These are phyloP conservation scores for Aspergillus candidus DNA, from an alignment of 2,329 filamentous ascomycete species.

Conservation along the genomic window DNA sequence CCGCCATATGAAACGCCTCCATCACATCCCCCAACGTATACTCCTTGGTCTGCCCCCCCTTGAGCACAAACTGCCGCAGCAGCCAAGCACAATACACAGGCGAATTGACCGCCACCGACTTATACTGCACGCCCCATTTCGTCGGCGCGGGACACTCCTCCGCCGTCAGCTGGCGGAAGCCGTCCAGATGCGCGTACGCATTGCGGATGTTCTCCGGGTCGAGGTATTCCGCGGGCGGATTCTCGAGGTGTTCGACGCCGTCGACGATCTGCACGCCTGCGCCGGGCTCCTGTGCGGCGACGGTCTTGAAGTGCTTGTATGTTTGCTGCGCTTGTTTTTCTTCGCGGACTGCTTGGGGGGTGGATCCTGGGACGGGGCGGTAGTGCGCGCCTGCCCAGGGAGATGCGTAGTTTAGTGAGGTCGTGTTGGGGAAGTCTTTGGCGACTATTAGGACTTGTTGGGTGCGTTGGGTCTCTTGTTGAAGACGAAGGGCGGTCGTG, in stretches of 20 bases:
- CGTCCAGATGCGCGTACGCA: slow-evolving; percentile 29
- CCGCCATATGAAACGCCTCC: slow-evolving; percentile 35
- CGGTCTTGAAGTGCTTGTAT: slow-evolving; percentile 32
- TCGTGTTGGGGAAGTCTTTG: slow-evolving; percentile 34
- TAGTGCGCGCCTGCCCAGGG: slow-evolving; percentile 45
- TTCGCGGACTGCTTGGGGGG: slow-evolving; percentile 32
- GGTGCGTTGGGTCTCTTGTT: slow-evolving; percentile 20
- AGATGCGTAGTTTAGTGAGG: slow-evolving; percentile 42
- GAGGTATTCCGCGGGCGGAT: slow-evolving; percentile 32
- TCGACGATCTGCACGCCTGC: slow-evolving; percentile 33
- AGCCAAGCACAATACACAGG: slow-evolving; percentile 40
- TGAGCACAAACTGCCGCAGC: slow-evolving; percentile 35
- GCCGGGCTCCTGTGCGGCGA: slow-evolving; percentile 30
- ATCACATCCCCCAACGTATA: slow-evolving; percentile 23
- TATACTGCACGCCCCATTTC: slow-evolving; percentile 39
- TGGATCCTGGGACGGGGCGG: slow-evolving; percentile 38
- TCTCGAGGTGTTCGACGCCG: slow-evolving; percentile 40
- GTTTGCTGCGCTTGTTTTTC: slow-evolving; percentile 34
- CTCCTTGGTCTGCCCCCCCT: slow-evolving; percentile 29
- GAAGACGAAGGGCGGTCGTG: slow-evolving; percentile 31
- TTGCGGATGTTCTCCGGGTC: slow-evolving; percentile 21
- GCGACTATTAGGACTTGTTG: slow-evolving; percentile 37
- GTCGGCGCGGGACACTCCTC: slow-evolving; percentile 30
- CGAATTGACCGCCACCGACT: slow-evolving; percentile 39
- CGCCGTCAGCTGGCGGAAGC: slow-evolving; percentile 26